These are phyloP conservation scores for Candida adriatica DNA, from an alignment of 805 yeast species.

Conservation along the genomic window DNA sequence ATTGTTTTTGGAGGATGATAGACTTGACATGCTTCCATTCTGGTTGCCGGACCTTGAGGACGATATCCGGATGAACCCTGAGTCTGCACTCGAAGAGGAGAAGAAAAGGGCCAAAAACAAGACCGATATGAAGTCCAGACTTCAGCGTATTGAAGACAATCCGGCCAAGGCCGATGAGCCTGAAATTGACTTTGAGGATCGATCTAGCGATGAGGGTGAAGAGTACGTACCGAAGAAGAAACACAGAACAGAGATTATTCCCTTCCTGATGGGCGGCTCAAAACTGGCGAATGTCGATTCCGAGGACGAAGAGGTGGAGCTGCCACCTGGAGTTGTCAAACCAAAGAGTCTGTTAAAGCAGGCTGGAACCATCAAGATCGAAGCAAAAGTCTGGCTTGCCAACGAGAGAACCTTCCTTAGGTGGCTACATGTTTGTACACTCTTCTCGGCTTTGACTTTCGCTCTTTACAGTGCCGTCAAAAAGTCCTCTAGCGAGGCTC, in stretches of 20 bases:
- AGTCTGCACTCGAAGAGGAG: slow-evolving; percentile 67
- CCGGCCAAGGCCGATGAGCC: slow-evolving; percentile 1
- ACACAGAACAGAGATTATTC: slow-evolving; percentile 27
- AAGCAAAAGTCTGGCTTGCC: slow-evolving; percentile 97
- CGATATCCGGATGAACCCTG: slow-evolving; percentile 73
- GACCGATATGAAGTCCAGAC: slow-evolving; percentile 30
- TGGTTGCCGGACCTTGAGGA: slow-evolving; percentile 90
- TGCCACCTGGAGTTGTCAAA: slow-evolving; percentile 85
- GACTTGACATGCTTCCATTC: slow-evolving; percentile 82
- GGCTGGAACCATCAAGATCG: slow-evolving; percentile 88
- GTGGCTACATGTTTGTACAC: slow-evolving; percentile 87
- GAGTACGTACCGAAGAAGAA: slow-evolving; percentile 20
- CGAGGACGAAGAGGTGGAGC: slow-evolving; percentile 77
- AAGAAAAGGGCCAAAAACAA: slow-evolving; percentile 41
- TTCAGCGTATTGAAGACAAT: slow-evolving; percentile 25
- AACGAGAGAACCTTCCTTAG: slow-evolving; percentile 95
- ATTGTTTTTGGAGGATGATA: slow-evolving; percentile 83
- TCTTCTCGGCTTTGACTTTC: slow-evolving; percentile 80
- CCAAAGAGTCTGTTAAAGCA: slow-evolving; percentile 78
- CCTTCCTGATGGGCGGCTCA: slow-evolving; percentile 34
- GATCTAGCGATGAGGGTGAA: slow-evolving; percentile 33
- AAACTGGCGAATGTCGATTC: slow-evolving; percentile 57
- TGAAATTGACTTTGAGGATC: slow-evolving; percentile 48
- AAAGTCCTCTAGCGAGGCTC: slow-evolving; percentile 51
- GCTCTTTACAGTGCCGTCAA: slow-evolving; percentile 72